phyloP scores from a whole-genome alignment of 805 yeast species.

The Cephaloascus fragrans region DNA sequence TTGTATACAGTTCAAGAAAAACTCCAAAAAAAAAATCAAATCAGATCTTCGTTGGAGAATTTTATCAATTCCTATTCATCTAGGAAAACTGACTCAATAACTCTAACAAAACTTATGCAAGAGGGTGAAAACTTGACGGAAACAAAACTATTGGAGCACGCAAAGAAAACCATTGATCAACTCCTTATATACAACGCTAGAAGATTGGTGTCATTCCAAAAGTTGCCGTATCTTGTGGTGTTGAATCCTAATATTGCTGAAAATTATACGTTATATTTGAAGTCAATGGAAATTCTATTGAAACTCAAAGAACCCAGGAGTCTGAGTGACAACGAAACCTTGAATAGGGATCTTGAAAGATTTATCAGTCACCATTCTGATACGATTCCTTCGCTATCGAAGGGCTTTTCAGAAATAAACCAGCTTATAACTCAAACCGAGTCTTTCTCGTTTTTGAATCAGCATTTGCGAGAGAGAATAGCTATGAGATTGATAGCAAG shows the following conservation, averaged over 20 bases:
- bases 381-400: conserved; percentile 71
- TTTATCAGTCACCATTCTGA: conserved; percentile 76
- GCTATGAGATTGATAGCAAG: conserved; percentile 80
- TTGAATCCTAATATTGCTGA: conserved; percentile 80
- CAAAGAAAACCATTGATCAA: conserved; percentile 47
- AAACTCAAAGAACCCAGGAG: conserved; percentile 32
- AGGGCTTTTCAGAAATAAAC: conserved; percentile 68
- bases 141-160: conserved; percentile 25
- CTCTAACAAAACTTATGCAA: conserved; percentile 38
- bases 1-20: conserved; percentile 11
- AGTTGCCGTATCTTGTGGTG: conserved; percentile 75
- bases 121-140: conserved; percentile 29
- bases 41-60: conserved; percentile 48
- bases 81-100: conserved; percentile 41
- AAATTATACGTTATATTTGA: conserved; percentile 63
- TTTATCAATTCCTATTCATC: conserved; percentile 48
- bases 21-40: conserved; percentile 44
- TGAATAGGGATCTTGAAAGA: conserved; percentile 42
- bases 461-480: conserved; percentile 75
- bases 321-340: conserved; percentile 40
- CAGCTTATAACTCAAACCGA: conserved; percentile 32
- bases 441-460: conserved; percentile 56
- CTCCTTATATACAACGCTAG: conserved; percentile 58
- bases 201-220: conserved; percentile 59
- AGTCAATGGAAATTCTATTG: conserved; percentile 49